Evolutionary conservation across 805 yeast species (phyloP), one percentile per base, ranked within the genome.

Genomic region (Yamadazyma akitaensis): DNA sequence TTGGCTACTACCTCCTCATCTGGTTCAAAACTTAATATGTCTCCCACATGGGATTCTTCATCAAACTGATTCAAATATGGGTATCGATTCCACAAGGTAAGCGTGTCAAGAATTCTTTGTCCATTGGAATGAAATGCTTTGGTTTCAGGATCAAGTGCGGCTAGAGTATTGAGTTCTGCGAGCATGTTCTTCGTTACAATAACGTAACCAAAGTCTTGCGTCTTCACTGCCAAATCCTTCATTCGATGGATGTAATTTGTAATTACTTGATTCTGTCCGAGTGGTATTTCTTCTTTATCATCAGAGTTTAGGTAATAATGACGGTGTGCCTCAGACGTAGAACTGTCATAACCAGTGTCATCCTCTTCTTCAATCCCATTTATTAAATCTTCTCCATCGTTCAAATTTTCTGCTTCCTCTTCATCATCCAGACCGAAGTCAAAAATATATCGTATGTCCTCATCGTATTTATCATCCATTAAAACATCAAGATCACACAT

Each of bases 371-470:
- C 35, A 16, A 32, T 11, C 12, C 13, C 19, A 6, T 30, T 24
- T 14, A 11, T 28, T 8, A n/a, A 18, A n/a, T 33, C 32, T 5
- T 42, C 34, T 3, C 9, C 24, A 16, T 26, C 35, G 11, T 36
- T 28, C 24, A 14, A 9, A 5, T 26, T 35, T 17, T 28, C 40
- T 3, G 28, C 28, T 7, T 36, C 41, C 2, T 40, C 48, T 25
- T 43, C 47, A 31, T 39, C 47, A 8, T 47, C 46, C 24, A 30
- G 35, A 13, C 38, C 52, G 28, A 28, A 42, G 17, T 49, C 50
- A 34, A 48, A 49, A 9, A 52, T 47, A 35, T 47, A 52, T 18
- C 44, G 40, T 8, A 52, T 31, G 35, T 52, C 51, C 10, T 47
- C 51, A 38, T 52, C 55, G n/a, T 44, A 51, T 16, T 47, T 18